A percentile compares a stretch with the other conserved stretches of the same genome.
phyloP scores from a whole-genome alignment of 2,329 filamentous ascomycete genomes.

The Paracorniculantispora psalliotae region DNA sequence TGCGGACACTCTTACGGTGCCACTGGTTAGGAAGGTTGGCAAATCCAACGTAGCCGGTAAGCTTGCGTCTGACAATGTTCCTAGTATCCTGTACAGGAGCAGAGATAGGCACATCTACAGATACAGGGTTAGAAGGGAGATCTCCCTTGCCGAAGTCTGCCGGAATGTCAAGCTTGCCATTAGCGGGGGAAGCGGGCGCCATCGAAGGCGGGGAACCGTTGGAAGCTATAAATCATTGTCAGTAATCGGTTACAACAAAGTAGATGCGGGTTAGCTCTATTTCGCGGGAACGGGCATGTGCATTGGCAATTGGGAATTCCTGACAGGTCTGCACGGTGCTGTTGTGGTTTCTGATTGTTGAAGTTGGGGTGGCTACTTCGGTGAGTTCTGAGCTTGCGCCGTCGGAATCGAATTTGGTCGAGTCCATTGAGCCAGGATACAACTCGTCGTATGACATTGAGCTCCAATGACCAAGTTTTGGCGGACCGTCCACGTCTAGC shows the following conservation, averaged over 20 bases:
- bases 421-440: conserved; percentile 25
- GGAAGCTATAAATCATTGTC: conserved; percentile 38
- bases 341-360: conserved; percentile 1
- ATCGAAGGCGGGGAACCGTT: conserved; percentile 40
- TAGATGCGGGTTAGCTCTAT: background rate
- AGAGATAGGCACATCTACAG: conserved; percentile 38
- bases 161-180: conserved; percentile 32
- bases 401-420: conserved; percentile 19
- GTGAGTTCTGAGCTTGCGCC: conserved; percentile 9
- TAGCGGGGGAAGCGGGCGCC: conserved; percentile 37
- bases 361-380: background rate
- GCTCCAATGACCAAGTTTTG: conserved; percentile 38
- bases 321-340: conserved; percentile 27
- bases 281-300: background rate
- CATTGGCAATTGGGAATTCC: conserved; percentile 23
- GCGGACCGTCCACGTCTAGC: conserved; percentile 47
- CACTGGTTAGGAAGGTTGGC: conserved; percentile 99
- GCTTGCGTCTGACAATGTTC: conserved; percentile 97
- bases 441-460: conserved; percentile 46
- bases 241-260: conserved; percentile 23
- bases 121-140: conserved; percentile 31
- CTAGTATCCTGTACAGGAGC: conserved; percentile 57
- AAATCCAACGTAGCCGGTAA: conserved; percentile 97
- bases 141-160: conserved; percentile 27
- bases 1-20: conserved; percentile 99